Evolutionary conservation across 805 yeast species (phyloP).

Genomic region (Ogataea ganodermae): DNA sequence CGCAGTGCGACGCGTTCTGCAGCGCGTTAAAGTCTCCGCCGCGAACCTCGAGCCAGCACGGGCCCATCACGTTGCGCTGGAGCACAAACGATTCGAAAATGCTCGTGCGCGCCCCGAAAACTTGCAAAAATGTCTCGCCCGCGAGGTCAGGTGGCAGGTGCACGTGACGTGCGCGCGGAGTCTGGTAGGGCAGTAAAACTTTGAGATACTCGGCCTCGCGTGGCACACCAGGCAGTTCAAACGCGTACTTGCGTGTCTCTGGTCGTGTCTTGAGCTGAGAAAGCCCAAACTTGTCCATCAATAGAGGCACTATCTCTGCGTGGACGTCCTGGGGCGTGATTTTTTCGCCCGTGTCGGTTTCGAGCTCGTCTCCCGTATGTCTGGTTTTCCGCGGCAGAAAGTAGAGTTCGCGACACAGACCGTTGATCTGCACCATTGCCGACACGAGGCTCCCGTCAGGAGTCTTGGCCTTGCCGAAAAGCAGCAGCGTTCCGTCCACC

Average conservation of each 20-base stretch:
- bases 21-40: constrained; percentile 60
- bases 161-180: constrained; percentile 53
- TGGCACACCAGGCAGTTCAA: constrained; percentile 81
- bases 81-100: constrained; percentile 85
- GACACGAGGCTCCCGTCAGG: constrained; percentile 62
- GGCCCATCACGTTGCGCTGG: constrained; percentile 89
- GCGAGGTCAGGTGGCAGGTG: constrained; percentile 61
- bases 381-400: constrained; percentile 65
- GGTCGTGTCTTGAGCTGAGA: constrained; percentile 68
- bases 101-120: constrained; percentile 74
- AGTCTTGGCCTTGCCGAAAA: constrained; percentile 80
- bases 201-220: constrained; percentile 77
- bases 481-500: constrained; percentile 61
- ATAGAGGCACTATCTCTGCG: constrained; percentile 70
- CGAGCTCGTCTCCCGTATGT: constrained; percentile 19
- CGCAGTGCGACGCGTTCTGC: constrained; percentile 75
- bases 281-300: constrained; percentile 64
- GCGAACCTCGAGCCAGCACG: constrained; percentile 87
- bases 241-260: constrained; percentile 78
- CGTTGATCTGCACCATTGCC: constrained; percentile 73
- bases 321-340: constrained; percentile 63
- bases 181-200: constrained; percentile 71
- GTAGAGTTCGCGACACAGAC: constrained; percentile 68
- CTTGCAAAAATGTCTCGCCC: constrained; percentile 75
- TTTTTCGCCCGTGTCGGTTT: constrained; percentile 35